Evolutionary conservation across 2,329 filamentous ascomycete genomes (phyloP), one percentile per base, ranked within the genome.

Genomic region (Scolecobasidium constrictum): DNA sequence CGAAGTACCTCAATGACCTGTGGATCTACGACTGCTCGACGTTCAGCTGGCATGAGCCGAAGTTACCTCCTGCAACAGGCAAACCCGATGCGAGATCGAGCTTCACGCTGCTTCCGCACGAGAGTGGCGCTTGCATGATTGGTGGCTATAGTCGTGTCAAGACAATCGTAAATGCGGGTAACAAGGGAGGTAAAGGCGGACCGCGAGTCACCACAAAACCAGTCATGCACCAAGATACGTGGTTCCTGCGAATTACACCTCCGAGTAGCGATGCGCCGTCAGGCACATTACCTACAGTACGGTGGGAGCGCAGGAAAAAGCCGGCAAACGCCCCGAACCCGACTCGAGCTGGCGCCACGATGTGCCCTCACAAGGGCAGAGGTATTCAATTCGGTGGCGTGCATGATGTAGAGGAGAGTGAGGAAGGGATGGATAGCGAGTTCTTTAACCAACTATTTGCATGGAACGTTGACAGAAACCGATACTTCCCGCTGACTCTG

Each of bases 101-200:
- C 2, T 96, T 96, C 61, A 90, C 86, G 3, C 75, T 96, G 36
- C 70, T 96, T 3, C 92, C 92, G 0, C 86, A 94, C 56, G 90
- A 96, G 42, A 75, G 80, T 38, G 92, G 92, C 4, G 88, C 88
- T 3, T 86, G 93, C 2, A 66, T 98, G 1, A 96, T 86, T 53
- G 92, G 92, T 42, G 92, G 92, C 2, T 98, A 96, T 63, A 94
- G 88, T 1, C 75, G 92, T 43, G 81, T 95, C 42, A 96, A 96
- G 63, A 69, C 60, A 2, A 59, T 61, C 5, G 59, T 60, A 4
- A 64, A 63, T 12, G 77, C 52, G 2, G 46, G 43, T 42, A 90
- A 81, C 53, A 74, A 81, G 48, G 75, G 77, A 17, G 67, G 73
- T 5, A 70, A 67, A 13, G 72, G 74, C 50, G 72, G 74, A 5